Base-by-base conservation (phyloP, 371 early-diverging fungal species). In the Lichtheimia hyalospora region DNA sequence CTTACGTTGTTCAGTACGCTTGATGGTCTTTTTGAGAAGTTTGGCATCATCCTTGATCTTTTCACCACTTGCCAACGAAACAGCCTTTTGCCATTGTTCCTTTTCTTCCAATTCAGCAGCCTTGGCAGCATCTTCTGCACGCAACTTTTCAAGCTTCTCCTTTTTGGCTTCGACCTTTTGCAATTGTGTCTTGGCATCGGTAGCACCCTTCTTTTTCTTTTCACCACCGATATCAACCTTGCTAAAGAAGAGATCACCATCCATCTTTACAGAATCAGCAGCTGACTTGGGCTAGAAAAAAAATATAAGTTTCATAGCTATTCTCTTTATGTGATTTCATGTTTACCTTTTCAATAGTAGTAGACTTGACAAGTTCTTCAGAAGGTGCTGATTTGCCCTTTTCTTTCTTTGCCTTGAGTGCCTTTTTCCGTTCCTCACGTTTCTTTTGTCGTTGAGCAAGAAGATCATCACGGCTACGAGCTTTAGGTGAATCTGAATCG, bases 21-120 rank as follows among this genome's bases (percentile, higher is more conserved):
- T 95, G 58, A 97, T 84, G 0, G 92, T 90, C 83, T 94, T 94
- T 73, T 95, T 94, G 57, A 97, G 73, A 46, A 95, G 74, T 67
- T 88, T 91, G 43, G 87, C 68, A 58, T 97, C 93, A 65, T 97
- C 97, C 73, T 92, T 92, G 60, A 94, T 82, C 75, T 92, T 94
- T 62, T 92, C 91, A 62, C 97, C 97, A 46, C 84, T 75, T 6
- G 96, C 95, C 71, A 88, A 74, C 52, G 86, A 82, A 53, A 91
- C 52, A 3, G 91, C 89, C 76, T 90, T 92, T 54, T 77, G 72
- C 96, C 96, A 96, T 21, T 84, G 80, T 49, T 85, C 85, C 65
- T 86, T 89, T 64, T 94, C 93, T 60, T 82, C 77, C 51, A 95
- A 49, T 18, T 83, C 74, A 24, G 69, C 74, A 10, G 92, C 93